Evolutionary conservation across 1,284 basidiomycete species (phyloP), one percentile per base, ranked within the genome.

Genomic region (Malassezia equina): DNA sequence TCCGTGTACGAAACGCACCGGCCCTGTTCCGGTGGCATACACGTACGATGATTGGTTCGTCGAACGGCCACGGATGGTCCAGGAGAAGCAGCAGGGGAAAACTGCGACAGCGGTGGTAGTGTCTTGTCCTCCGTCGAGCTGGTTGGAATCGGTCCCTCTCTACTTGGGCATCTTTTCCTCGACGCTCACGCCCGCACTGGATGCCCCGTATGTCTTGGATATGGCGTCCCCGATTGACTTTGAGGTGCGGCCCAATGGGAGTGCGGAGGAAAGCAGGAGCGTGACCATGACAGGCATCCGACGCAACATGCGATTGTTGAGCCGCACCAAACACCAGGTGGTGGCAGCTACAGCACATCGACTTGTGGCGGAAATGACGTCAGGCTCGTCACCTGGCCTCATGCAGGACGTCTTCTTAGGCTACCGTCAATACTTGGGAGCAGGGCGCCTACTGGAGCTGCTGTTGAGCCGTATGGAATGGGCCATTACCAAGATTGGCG

Each of bases 311-410:
- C 36, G 6, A 12, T 32, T 52, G 5, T 47, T 57, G 12, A 12
- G 44, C 1, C n/a, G 24, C 27, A 31, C 24, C 28, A n/a, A 34
- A 13, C 49, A 48, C 23, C 43, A 47, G 9, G 36, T 57, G 25
- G 19, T 57, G 12, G 55, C 55, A 8, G 55, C 55, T 11, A 57
- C 55, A 23, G 44, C 33, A 24, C 50, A 32, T 12, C 49, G 55
- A n/a, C 45, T 57, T n/a, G 45, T 57, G 7, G 55, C 50, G 8
- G 55, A 51, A 46, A 57, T 57, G 55, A 57, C 55, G 8, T 29
- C 43, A 5, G 47, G 49, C 19, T 45, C 49, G 9, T 41, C 49
- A 21, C 44, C 55, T 1, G 55, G 50, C 7, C 49, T 57, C 12
- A 36, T 52, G 43, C 44, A 50, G 19, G 55, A 57, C 21, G 40